phyloP scores from a whole-genome alignment of 1,284 basidiomycete genomes.

The Cerrena zonata region DNA sequence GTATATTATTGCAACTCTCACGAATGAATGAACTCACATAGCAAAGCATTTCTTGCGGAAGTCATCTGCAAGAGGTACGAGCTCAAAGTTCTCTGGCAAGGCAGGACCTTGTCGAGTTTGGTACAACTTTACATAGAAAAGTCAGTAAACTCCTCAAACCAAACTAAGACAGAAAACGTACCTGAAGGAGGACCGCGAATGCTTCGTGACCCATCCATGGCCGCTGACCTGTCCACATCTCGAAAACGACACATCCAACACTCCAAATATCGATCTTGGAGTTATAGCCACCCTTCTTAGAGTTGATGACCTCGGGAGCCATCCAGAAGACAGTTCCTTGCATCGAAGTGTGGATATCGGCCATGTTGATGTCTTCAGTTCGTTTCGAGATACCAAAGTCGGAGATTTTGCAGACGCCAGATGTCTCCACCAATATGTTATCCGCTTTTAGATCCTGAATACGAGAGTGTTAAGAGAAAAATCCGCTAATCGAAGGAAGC shows the following conservation, averaged over 20 bases:
- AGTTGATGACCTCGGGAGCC: constrained; percentile 93
- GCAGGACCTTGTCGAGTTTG: constrained; percentile 82
- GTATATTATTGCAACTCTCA: neutral
- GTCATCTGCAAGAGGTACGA: constrained; percentile 75
- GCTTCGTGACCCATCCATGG: constrained; percentile 91
- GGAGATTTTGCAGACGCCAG: constrained; percentile 94
- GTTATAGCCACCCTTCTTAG: constrained; percentile 82
- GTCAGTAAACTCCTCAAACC: constrained; percentile 6
- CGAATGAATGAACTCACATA: constrained; percentile 48
- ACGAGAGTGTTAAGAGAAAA: too few species aligned
- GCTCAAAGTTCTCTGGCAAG: constrained; percentile 74
- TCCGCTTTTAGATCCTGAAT: constrained; percentile 98
- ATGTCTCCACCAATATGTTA: constrained; percentile 92
- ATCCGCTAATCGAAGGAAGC: too few species aligned
- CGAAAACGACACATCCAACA: constrained; percentile 92
- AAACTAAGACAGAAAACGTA: constrained; percentile 29
- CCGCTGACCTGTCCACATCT: constrained; percentile 94
- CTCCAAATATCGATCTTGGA: constrained; percentile 99
- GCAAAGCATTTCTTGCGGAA: constrained; percentile 89
- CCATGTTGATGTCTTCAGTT: constrained; percentile 80
- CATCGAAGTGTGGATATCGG: constrained; percentile 81
- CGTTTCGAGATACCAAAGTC: constrained; percentile 97
- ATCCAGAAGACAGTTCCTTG: constrained; percentile 99
- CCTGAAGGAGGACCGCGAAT: constrained; percentile 91
- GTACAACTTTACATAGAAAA: constrained; percentile 56